Base-by-base conservation (phyloP, 495 filamentous ascomycete species). In the Aspergillus biplanus region DNA sequence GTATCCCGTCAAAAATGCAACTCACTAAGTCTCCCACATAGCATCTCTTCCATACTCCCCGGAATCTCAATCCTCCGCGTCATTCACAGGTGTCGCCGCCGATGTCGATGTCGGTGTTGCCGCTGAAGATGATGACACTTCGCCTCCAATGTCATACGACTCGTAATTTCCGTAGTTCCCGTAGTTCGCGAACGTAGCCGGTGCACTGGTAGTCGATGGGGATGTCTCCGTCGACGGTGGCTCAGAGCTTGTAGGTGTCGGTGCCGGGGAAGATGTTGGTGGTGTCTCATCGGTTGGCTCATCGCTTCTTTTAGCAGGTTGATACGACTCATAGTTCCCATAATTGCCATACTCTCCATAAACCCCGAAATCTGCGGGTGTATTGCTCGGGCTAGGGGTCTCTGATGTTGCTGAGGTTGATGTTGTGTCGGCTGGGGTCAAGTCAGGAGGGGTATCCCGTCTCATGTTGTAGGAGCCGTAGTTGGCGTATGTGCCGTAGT, bases 301-400 rank as follows among this genome's bases (percentile, higher is more conserved):
- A n/a, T 53, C 46, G 33, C 48, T 21, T 50, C 15, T n/a, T 50
- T 50, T 50, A 18, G 46, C 61, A 5, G 27, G 13, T 15, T 56
- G 47, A 47, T 63, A 63, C 7, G 54, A n/a, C 34, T 50, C 39
- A 37, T 63, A 63, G 53, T 47, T 50, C 37, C 53, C 61, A 52
- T 63, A 63, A n/a, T 18, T 50, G 32, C 63, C 58, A 46, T 65
- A 61, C 52, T 58, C 49, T n/a, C 58, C 53, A 27, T 65, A 65
- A 21, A 4, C 8, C 0, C 11, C 39, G 39, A 6, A 44, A 7
- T 6, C 2, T 6, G 7, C 33, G 9, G 46, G 47, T n/a, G 55
- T 7, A 13, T 46, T 42, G 12, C 44, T 46, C 8, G 55, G 56
- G 16, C 37, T 47, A 2, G 18, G 18, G 37, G 13, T 27, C 21